Evolutionary conservation across 768 basidiomycete genomes (phyloP), one percentile per base, ranked within the genome.

Genomic region (Naganishia kalamii): DNA sequence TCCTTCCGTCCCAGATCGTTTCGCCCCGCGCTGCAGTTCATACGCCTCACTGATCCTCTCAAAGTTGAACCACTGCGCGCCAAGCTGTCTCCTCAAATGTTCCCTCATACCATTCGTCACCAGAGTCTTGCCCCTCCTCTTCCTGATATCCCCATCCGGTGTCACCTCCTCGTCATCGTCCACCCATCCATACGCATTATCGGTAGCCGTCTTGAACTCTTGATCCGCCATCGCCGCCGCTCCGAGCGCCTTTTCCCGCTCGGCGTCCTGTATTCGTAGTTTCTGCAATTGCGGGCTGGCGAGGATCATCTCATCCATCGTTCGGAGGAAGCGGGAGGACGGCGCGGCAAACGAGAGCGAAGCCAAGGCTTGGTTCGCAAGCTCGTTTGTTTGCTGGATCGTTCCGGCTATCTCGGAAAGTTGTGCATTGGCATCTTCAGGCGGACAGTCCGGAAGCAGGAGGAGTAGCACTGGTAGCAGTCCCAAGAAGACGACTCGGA

Each of bases 91-190:
- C 23, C 37, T 37, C 10, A 35, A 40, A 23, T 25, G 33, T 40
- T 57, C 54, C 37, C 54, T 13, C 54, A 57, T 57, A 12, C 54
- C 54, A 57, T 57, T 57, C 35, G 35, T 57, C 35, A 41, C 54
- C 32, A 57, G 35, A 35, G 54, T 21, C 30, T 57, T 57, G 21
- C 54, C 37, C 54, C 25, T 57, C 27, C 37, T 41, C 54, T 57
- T 37, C 37, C 27, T 57, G 21, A 57, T 21, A n/a, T 40, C 23
- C 23, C 54, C 54, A 15, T 40, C 35, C 37, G 54, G 2, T 2
- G 29, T 57, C 1, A 57, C 25, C 27, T 57, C 54, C 13, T 57
- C 35, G 25, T 57, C 54, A 40, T 57, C 54, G 37, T 57, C 54
- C 10, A 57, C 54, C 54, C 54, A 57, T 10, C 54, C 54, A 25